Evolutionary conservation across 139 green algal genomes (phyloP).

Genomic region (Haematococcus lacustris): DNA sequence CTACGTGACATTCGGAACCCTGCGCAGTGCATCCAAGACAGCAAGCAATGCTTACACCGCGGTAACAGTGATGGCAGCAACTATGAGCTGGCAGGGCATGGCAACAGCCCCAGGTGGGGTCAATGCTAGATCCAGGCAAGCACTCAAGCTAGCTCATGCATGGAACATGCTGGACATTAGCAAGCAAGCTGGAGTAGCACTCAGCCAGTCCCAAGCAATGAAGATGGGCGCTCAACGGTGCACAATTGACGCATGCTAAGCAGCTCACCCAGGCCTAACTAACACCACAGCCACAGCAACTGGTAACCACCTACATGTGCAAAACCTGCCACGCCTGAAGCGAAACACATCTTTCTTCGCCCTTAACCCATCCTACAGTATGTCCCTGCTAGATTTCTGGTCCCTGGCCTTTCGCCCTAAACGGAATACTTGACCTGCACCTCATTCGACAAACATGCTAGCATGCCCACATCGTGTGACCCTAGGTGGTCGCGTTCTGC

Average conservation of each 20-base stretch:
- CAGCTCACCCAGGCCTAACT: too few species aligned
- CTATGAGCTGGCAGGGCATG: too few species aligned
- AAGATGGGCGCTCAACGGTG: too few species aligned
- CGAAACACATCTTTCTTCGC: too few species aligned
- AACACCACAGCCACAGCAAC: too few species aligned
- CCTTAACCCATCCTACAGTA: background rate
- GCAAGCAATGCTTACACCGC: background rate
- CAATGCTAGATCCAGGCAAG: too few species aligned
- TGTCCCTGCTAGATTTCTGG: background rate
- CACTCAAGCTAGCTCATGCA: background rate
- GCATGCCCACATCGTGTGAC: background rate
- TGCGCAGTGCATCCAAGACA: background rate
- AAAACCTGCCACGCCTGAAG: too few species aligned
- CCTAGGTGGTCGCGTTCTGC: background rate
- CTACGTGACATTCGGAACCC: constrained; percentile 66
- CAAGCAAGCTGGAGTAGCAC: background rate
- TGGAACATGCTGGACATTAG: background rate
- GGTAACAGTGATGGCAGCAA: background rate
- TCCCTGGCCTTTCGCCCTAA: background rate
- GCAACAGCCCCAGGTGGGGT: too few species aligned
- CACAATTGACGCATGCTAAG: too few species aligned
- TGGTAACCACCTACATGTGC: too few species aligned
- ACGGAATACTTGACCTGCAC: background rate
- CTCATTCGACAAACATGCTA: background rate
- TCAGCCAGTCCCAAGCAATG: background rate